phyloP scores from a whole-genome alignment of 2,329 filamentous ascomycete genomes.

The Botrytis medusae region DNA sequence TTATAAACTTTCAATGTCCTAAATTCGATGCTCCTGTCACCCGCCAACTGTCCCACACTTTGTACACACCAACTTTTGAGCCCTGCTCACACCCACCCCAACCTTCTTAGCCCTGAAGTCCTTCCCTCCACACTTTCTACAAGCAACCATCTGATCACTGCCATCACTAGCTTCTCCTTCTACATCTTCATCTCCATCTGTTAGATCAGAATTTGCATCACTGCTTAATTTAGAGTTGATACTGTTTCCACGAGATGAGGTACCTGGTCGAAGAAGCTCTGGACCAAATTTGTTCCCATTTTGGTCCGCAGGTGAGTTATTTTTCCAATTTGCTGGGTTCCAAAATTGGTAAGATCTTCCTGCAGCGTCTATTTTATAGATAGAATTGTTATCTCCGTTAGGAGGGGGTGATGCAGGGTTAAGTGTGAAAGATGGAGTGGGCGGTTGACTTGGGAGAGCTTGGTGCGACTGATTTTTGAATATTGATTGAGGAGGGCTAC shows the following conservation, averaged over 20 bases:
- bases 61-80: conserved; percentile 60
- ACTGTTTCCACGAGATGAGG: conserved; percentile 30
- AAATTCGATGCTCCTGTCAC: conserved; percentile 9
- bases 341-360: conserved; percentile 54
- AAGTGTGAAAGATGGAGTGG: conserved; percentile 18
- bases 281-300: conserved; percentile 30
- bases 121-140: conserved; percentile 57
- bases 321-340: conserved; percentile 55
- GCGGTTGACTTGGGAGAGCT: conserved; percentile 15
- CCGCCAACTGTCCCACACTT: conserved; percentile 47
- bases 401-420: conserved; percentile 3
- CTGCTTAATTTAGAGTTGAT: conserved; percentile 57
- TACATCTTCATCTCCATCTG: conserved; percentile 37
- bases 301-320: conserved; percentile 21
- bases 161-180: conserved; percentile 48
- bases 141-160: conserved; percentile 48
- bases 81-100: conserved; percentile 49
- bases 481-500: conserved; percentile 30
- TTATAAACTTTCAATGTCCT: not conserved
- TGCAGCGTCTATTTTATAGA: conserved; percentile 42
- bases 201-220: conserved; percentile 44
- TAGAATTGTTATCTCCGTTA: conserved; percentile 15
- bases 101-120: conserved; percentile 63
- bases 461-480: conserved; percentile 9
- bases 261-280: conserved; percentile 27